These are phyloP conservation scores for Miamiensis avidus DNA, from an alignment of 169 alveolate genomes.

Conservation along the genomic window DNA sequence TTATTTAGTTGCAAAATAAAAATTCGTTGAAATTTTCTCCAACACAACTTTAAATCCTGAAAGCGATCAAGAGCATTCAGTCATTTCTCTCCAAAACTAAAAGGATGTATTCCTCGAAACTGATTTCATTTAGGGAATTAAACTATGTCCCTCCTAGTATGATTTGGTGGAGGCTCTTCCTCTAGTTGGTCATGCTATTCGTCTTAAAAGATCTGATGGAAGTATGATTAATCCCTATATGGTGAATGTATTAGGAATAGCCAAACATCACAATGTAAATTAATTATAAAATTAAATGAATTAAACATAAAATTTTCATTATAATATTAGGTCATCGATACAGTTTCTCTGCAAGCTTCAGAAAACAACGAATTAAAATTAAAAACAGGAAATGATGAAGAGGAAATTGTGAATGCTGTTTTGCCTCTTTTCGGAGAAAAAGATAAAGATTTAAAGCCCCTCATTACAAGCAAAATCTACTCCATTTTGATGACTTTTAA, in stretches of 20 bases:
- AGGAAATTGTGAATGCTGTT: constrained; percentile 33
- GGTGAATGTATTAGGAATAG: constrained; percentile 22
- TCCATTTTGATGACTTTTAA: constrained; percentile 36
- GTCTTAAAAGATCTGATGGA: constrained; percentile 33
- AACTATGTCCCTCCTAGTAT: constrained; percentile 15
- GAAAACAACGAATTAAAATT: constrained; percentile 11
- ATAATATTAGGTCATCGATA: constrained; percentile 5
- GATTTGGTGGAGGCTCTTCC: constrained; percentile 25
- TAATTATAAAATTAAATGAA: no score
- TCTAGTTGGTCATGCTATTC: constrained; percentile 41
- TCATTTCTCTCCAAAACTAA: constrained; percentile 28
- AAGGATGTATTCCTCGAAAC: constrained; percentile 27
- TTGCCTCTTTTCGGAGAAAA: constrained; percentile 35
- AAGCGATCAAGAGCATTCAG: constrained; percentile 36
- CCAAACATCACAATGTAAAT: constrained; percentile 24
- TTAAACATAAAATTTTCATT: not conserved
- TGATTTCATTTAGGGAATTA: constrained; percentile 30
- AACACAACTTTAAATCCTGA: not conserved
- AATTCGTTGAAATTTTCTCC: constrained; percentile 7
- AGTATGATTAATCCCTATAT: constrained; percentile 45
- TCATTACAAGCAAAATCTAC: constrained; percentile 14
- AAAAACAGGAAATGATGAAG: constrained; percentile 24
- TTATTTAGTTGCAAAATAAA: constrained; percentile 15
- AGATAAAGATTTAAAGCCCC: constrained; percentile 21
- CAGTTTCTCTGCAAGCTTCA: constrained; percentile 3